Conservation (phyloP, 352 stramenopile species). For the Globisporangium yorkense region DNA sequence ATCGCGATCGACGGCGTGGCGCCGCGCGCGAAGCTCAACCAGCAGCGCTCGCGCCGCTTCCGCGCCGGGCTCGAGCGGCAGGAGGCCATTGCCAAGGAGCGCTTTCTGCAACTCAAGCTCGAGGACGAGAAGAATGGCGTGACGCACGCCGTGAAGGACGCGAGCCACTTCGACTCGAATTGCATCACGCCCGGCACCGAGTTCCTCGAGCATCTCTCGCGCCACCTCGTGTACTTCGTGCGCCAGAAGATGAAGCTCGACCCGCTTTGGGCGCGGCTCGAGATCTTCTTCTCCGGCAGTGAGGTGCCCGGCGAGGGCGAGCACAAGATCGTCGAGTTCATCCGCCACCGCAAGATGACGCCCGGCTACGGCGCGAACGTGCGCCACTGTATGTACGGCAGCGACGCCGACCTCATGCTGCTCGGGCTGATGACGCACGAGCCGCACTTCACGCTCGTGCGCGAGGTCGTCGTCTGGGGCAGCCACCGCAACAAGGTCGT, state of each 20-base stretch:
- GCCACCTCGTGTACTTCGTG: conserved; percentile 90
- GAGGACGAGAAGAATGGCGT: conserved; percentile 71
- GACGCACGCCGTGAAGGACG: conserved; percentile 14
- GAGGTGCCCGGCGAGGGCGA: conserved; percentile 99
- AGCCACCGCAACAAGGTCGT: conserved; percentile 39
- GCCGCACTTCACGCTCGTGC: conserved; percentile 96
- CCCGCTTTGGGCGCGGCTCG: conserved; percentile 93
- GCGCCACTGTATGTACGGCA: conserved; percentile 98
- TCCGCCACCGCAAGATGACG: conserved; percentile 90
- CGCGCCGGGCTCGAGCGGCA: conserved; percentile 73
- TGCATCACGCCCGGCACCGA: conserved; percentile 99
- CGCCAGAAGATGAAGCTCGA: conserved; percentile 95
- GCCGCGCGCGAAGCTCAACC: conserved; percentile 99
- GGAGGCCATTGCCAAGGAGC: conserved; percentile 59
- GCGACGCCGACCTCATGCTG: conserved; percentile 99
- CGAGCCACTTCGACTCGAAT: conserved; percentile 89
- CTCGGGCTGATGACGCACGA: conserved; percentile 97
- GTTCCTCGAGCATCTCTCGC: conserved; percentile 96
- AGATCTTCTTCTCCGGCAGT: conserved; percentile 95
- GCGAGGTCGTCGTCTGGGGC: conserved; percentile 97
- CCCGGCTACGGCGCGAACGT: conserved; percentile 93
- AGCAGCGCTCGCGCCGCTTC: conserved; percentile 97
- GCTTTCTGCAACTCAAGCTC: conserved; percentile 60
- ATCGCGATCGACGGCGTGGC: conserved; percentile 99
- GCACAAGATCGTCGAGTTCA: conserved; percentile 99